Base-by-base conservation (phyloP, 306 rosid genomes). In the Abrus precatorius region DNA sequence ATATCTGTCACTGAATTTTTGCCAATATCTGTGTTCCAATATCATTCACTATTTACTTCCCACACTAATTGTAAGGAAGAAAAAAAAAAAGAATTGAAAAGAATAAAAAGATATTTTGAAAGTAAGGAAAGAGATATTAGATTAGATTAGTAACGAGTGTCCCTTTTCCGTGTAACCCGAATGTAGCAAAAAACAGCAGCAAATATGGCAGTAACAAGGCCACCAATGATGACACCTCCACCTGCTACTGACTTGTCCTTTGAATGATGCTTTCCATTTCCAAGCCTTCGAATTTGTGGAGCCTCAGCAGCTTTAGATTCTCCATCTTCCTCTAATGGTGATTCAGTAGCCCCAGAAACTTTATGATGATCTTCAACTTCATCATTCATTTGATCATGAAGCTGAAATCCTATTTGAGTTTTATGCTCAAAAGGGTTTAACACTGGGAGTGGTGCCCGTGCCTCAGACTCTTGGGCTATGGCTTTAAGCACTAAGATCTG, bases 141-240 rank as follows among this genome's bases (percentile, higher is more conserved):
- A 33, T 64, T 65, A 66, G 7, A 47, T 70, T 40, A 82, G 61
- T 74, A 64, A 71, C 6, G 71, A 44, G 67, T 76, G n/a, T 81
- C 80, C 63, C 85, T 84, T 80, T 80, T 94, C 54, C 95, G 86
- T 8, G 98, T 93, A 55, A 91, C 98, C 32, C 93, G 88, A 76
- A 93, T 91, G 73, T 93, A 93, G 88, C 91, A 87, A 62, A 94
- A 94, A 29, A 94, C 90, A 79, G 97, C 95, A 4, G 97, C 98
- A 77, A 90, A 87, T 59, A 87, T 80, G 55, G 92, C 92, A 47
- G 97, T 95, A 49, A 87, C 90, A 67, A 95, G 90, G 1, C 97
- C 97, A 50, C 97, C 97, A 38, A 95, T 90, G 80, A 95, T 95
- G 29, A 91, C 94, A 72, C 97, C 99, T 7, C 99, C 97, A 45